Evolutionary conservation across 305 asterid species (phyloP).

Genomic region (Solanum hybrid): DNA sequence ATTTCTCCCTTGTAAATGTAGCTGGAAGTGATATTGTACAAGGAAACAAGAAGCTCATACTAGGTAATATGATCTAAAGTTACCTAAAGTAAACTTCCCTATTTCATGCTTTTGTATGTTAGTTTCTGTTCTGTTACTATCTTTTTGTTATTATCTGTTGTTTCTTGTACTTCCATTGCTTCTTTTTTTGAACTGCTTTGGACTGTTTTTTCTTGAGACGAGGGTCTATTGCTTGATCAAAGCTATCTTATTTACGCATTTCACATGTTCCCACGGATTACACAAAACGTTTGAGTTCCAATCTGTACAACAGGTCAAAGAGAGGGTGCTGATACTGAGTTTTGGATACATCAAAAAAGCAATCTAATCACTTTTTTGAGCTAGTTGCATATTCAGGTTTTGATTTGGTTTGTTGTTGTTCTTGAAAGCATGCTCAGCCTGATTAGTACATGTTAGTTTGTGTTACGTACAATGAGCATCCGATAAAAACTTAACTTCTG

Average conservation of each 20-base stretch:
- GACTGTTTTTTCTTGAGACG: background rate
- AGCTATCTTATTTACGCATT: background rate
- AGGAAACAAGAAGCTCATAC: conserved; percentile 91
- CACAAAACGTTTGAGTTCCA: background rate
- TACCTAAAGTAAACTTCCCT: background rate
- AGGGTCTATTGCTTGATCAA: background rate
- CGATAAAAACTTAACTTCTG: background rate
- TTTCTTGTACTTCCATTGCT: background rate
- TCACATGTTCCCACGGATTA: background rate
- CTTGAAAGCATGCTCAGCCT: background rate
- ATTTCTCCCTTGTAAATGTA: conserved; percentile 87
- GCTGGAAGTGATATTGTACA: conserved; percentile 92
- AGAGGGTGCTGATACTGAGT: background rate
- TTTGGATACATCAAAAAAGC: background rate
- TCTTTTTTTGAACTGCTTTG: background rate
- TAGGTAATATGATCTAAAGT: conserved; percentile 31
- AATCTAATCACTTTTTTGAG: background rate
- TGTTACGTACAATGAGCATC: background rate
- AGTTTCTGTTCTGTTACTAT: background rate
- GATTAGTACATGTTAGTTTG: background rate
- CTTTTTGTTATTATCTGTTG: background rate
- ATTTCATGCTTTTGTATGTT: background rate
- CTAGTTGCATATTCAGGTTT: background rate
- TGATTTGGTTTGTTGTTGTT: background rate
- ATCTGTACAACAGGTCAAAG: background rate